Percentiles rank a stretch among this genome's conserved stretches.
These are phyloP conservation scores for Talaromyces sp. DNA, from an alignment of 2,329 filamentous ascomycete genomes.

Conservation along the genomic window DNA sequence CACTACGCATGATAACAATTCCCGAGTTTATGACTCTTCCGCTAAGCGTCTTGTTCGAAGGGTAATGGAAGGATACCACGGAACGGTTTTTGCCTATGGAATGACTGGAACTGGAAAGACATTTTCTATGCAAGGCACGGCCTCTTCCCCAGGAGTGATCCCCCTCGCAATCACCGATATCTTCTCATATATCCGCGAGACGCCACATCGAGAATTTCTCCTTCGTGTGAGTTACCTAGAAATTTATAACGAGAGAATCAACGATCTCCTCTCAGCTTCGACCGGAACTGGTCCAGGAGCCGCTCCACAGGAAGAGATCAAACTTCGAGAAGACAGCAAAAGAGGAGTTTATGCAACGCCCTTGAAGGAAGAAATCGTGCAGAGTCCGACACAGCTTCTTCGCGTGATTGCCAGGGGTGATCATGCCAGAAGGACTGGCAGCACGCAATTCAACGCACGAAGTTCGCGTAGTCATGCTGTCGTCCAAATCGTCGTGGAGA, in stretches of 20 bases:
- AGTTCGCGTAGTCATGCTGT: constrained; percentile 98
- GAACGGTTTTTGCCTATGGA: constrained; percentile 96
- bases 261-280: constrained; percentile 80
- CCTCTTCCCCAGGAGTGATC: constrained; percentile 91
- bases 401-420: constrained; percentile 94
- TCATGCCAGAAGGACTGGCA: constrained; percentile 80
- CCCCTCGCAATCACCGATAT: constrained; percentile 97
- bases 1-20: constrained; percentile 86
- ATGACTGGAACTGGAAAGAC: constrained; percentile 99
- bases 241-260: constrained; percentile 97
- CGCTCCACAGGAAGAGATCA: constrained; percentile 81
- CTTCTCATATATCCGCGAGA: constrained; percentile 97
- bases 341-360: constrained; percentile 93
- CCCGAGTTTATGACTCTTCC: constrained; percentile 86
- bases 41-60: constrained; percentile 90
- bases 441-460: constrained; percentile 93
- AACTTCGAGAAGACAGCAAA: constrained; percentile 92
- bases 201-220: constrained; percentile 86
- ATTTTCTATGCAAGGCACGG: constrained; percentile 98
- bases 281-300: constrained; percentile 49
- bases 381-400: constrained; percentile 90
- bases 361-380: constrained; percentile 95
- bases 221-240: constrained; percentile 95
- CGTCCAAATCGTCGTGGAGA: constrained; percentile 97
- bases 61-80: constrained; percentile 99